These are phyloP conservation scores for Penicillium macrosclerotiorum DNA, from an alignment of 495 filamentous ascomycete genomes.

Conservation along the genomic window DNA sequence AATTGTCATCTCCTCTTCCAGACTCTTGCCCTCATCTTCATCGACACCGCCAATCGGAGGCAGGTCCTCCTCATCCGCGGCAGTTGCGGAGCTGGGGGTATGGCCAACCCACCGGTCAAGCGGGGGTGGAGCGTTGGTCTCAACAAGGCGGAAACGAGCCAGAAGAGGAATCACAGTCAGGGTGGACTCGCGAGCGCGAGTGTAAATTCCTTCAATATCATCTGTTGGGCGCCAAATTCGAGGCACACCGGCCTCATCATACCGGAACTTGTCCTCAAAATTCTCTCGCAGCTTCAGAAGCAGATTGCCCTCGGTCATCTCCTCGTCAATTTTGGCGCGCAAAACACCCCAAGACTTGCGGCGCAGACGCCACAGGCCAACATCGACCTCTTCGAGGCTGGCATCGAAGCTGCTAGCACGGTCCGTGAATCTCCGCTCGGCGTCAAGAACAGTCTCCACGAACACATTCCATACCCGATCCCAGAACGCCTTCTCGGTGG, in stretches of 20 bases:
- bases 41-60: constrained; percentile 84
- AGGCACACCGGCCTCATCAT: constrained; percentile 91
- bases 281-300: constrained; percentile 95
- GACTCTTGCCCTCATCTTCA: constrained; percentile 86
- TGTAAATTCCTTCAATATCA: constrained; percentile 95
- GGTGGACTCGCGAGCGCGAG: constrained; percentile 84
- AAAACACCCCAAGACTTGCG: constrained; percentile 93
- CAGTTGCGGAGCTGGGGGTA: constrained; percentile 69
- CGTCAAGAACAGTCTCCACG: constrained; percentile 77
- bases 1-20: constrained; percentile 95
- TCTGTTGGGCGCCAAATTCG: constrained; percentile 96
- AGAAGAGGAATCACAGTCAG: constrained; percentile 85
- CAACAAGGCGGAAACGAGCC: constrained; percentile 71
- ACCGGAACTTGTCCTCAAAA: constrained; percentile 98
- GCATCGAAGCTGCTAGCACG: constrained; percentile 92
- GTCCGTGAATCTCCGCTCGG: constrained; percentile 79
- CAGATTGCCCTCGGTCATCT: constrained; percentile 96
- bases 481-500: constrained; percentile 83
- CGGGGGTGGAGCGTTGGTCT: constrained; percentile 71
- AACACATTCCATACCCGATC: constrained; percentile 93
- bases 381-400: constrained; percentile 83
- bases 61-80: constrained; percentile 87
- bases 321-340: constrained; percentile 88
- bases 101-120: constrained; percentile 78
- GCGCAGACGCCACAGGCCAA: constrained; percentile 88